Evolutionary conservation across 2,329 filamentous ascomycete genomes (phyloP), one percentile per base, ranked within the genome.

Genomic region (Alternaria sp.): DNA sequence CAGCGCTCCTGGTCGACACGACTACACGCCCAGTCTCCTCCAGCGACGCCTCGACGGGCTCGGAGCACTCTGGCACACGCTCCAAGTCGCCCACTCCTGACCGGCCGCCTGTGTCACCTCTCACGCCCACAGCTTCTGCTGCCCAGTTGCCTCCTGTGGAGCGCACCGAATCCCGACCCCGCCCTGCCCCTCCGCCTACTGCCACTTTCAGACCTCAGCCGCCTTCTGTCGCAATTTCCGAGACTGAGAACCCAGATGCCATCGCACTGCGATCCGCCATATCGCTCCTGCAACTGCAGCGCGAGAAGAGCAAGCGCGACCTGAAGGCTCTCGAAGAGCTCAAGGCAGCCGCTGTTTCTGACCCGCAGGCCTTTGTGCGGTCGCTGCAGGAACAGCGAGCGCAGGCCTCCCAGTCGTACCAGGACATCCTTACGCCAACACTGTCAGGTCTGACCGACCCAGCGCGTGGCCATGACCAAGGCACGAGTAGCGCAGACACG

Each of bases 201-300:
- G 65, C 72, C 13, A 70, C 72, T 42, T 81, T 80, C 68, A 80
- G 78, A 31, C 71, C 75, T 13, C 78, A 77, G 56, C 81, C 81
- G 26, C 69, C 78, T 24, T 75, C 80, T 17, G 72, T 79, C 41
- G 78, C 81, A 7, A 82, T 84, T 65, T 78, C 78, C 21, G 78
- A 80, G 65, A 79, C 77, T 59, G 79, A 82, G 50, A 96, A 96
- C 72, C 88, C 92, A 7, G 94, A 98, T 80, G 92, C 90, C 24
- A 89, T 97, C 60, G 94, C 94, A 5, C 84, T 97, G 59, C 88
- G 90, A 65, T 91, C 90, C 26, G 91, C 93, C 44, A 92, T 97
- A 60, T 90, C 91, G 8, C 88, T 97, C 51, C 82, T 98, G 45
- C 92, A 96, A 79, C 84, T 96, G 65, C 94, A 98, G 80, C 88